Conservation (phyloP, 768 basidiomycete species). For the Kwoniella botswanensis region DNA sequence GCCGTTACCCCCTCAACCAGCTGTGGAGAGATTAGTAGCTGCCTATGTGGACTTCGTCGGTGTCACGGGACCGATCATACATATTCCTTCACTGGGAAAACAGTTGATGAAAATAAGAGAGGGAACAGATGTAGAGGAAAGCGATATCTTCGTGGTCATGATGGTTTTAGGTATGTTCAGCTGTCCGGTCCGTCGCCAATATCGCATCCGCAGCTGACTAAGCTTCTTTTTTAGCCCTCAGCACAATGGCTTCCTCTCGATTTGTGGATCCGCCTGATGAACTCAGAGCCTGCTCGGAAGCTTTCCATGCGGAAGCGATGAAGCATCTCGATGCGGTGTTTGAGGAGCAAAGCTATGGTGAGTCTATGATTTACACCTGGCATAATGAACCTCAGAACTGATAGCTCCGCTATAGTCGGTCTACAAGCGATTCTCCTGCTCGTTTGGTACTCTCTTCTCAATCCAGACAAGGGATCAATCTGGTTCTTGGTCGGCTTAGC, state of each 20-base stretch:
- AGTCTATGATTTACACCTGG: constrained; percentile 8
- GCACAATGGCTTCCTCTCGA: constrained; percentile 58
- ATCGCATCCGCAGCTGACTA: constrained; percentile 1
- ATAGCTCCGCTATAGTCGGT: constrained; percentile 38
- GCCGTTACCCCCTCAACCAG: constrained; percentile 57
- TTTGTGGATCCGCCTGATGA: constrained; percentile 59
- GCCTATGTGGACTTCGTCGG: constrained; percentile 59
- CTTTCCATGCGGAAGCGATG: constrained; percentile 59
- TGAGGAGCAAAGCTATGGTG: constrained; percentile 55
- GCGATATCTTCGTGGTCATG: constrained; percentile 58
- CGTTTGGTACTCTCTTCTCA: constrained; percentile 59
- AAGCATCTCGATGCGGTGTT: constrained; percentile 59
- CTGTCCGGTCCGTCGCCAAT: not conserved
- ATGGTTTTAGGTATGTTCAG: constrained; percentile 56
- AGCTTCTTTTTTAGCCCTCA: constrained; percentile 43
- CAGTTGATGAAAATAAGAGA: constrained; percentile 55
- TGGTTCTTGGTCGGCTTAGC: constrained; percentile 59
- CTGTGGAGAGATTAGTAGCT: constrained; percentile 57
- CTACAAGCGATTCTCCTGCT: constrained; percentile 58
- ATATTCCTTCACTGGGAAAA: constrained; percentile 57
- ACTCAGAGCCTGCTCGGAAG: constrained; percentile 57
- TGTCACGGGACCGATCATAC: constrained; percentile 59
- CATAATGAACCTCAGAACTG: not conserved
- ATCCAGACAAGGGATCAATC: constrained; percentile 59
- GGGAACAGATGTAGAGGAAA: constrained; percentile 54